These are phyloP conservation scores for Cytospora chrysosperma DNA, from an alignment of 2,329 filamentous ascomycete genomes.

Conservation along the genomic window DNA sequence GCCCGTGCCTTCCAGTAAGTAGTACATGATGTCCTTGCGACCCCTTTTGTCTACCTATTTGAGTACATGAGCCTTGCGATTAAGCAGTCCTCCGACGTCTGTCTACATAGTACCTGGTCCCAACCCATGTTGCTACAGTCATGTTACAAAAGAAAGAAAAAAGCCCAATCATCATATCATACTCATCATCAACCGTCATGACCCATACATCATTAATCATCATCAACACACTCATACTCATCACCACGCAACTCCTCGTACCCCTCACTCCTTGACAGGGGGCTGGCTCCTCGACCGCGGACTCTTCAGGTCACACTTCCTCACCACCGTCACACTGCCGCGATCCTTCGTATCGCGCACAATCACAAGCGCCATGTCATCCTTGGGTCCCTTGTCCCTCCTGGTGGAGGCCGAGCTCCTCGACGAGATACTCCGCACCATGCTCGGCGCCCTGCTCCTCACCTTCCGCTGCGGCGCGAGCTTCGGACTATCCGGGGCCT, in stretches of 20 bases:
- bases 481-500: constrained; percentile 9
- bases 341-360: constrained; percentile 21
- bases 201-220: background rate
- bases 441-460: constrained; percentile 22
- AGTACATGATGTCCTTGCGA: constrained; percentile 20
- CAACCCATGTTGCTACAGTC: background rate
- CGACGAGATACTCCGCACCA: constrained; percentile 23
- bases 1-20: background rate
- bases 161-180: no score
- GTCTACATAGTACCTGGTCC: constrained; percentile 2
- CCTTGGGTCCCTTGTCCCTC: constrained; percentile 11
- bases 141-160: background rate
- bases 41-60: constrained; percentile 12
- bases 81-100: constrained; percentile 11
- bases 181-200: background rate
- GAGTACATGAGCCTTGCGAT: constrained; percentile 1
- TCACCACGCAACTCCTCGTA: background rate
- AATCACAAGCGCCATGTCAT: constrained; percentile 24
- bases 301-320: constrained; percentile 20
- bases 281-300: constrained; percentile 19
- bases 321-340: constrained; percentile 18
- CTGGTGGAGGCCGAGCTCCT: constrained; percentile 14
- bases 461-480: constrained; percentile 12
- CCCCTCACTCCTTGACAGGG: constrained; percentile 19
- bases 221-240: background rate